Percentiles rank a stretch among this genome's conserved stretches.
These are phyloP conservation scores for Termitomyces sp. DNA, from an alignment of 768 basidiomycete genomes.

Conservation along the genomic window DNA sequence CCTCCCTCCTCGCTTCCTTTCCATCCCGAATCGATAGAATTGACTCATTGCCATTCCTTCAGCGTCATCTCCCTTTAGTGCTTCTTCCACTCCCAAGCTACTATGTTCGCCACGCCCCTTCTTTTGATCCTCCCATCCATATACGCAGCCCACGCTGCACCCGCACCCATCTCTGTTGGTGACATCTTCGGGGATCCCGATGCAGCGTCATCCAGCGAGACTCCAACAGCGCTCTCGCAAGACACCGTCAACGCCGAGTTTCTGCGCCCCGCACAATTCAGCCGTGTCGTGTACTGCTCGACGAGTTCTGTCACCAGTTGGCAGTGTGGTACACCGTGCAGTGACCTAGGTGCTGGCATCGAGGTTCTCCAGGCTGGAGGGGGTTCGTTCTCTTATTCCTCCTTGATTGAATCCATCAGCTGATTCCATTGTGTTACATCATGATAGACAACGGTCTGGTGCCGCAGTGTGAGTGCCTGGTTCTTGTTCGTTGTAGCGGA, in stretches of 20 bases:
- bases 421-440: background rate
- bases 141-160: background rate
- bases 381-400: slow-evolving; percentile 18
- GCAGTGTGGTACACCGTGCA: slow-evolving; percentile 29
- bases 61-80: background rate
- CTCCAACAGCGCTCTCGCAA: background rate
- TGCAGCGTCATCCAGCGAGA: background rate
- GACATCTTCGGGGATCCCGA: background rate
- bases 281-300: slow-evolving; percentile 32
- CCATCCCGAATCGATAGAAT: background rate
- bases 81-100: background rate
- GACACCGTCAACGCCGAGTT: slow-evolving; percentile 1
- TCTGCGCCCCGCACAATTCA: slow-evolving; percentile 28
- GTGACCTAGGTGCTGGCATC: slow-evolving; percentile 19
- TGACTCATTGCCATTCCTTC: background rate
- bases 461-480: slow-evolving; percentile 9
- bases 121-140: background rate
- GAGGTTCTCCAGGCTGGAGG: slow-evolving; percentile 26
- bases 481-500: background rate
- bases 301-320: slow-evolving; percentile 23
- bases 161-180: slow-evolving; percentile 1
- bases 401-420: background rate
- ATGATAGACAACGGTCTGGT: slow-evolving; percentile 8
- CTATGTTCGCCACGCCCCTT: background rate
- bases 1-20: background rate